Evolutionary conservation across 2,329 filamentous ascomycete species (phyloP), one percentile per base, ranked within the genome.

Genomic region (Thyridium curvatum): DNA sequence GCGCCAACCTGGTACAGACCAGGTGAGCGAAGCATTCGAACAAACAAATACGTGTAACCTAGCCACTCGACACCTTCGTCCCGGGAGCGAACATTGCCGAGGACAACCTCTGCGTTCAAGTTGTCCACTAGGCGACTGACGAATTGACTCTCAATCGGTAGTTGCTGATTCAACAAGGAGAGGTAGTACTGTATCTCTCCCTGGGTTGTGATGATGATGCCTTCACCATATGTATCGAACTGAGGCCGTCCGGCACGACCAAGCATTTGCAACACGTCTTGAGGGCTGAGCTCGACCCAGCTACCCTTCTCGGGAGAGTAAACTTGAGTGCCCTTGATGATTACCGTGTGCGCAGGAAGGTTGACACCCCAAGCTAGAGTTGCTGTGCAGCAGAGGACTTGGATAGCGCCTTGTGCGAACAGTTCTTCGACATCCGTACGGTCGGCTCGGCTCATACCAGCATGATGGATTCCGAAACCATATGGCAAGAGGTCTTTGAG

Each of bases 341-440:
- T 91, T 54, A 98, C 93, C 1, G 93, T 97, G 56, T 98, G 93
- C 3, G 93, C 93, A 4, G 93, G 93, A 56, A 98, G 68, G 62
- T 98, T 98, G 57, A 98, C 93, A 79, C 93, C 93, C 93, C 93
- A 98, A 17, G 93, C 93, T 38, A 98, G 72, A n/a, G 93, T 98
- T 30, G 94, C 91, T 30, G 93, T 98, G 64, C 89, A 97, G 29
- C 97, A 91, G 37, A 98, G 79, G 2, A 98, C 93, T 59, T 96
- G 90, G 30, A 98, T 87, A 26, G 86, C 82, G 45, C 91, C 91
- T 56, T 90, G 85, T 33, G 86, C 80, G 54, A 98, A 98, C 16
- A 98, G 77, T 56, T 95, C 91, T 57, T 97, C 91, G 12, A 98
- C 93, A 36, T 91, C 87, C 18, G 86, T 90, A 65, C 94, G 84